Evolutionary conservation across 495 filamentous ascomycete species (phyloP), one percentile per base, ranked within the genome.

Genomic region (Hypomontagnella submonticulosa): DNA sequence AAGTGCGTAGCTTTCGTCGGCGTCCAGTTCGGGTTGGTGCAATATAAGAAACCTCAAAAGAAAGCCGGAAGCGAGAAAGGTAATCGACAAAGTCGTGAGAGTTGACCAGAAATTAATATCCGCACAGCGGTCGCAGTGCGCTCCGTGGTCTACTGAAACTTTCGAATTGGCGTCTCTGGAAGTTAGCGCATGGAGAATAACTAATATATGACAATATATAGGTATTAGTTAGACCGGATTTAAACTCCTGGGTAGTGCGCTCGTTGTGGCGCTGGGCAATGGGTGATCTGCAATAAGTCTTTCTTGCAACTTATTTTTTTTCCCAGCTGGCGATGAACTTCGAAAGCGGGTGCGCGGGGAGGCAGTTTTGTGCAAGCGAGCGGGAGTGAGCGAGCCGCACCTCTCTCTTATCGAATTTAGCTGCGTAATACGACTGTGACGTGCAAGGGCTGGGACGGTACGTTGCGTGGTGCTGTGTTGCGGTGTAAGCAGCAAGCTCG

Each of bases 351-450:
- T 63, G 69, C 66, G 71, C 66, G 71, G 71, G 71, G 71, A 61
- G 58, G 68, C 53, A 60, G 63, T 71, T 69, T 60, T 64, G 66
- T 61, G 57, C 56, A 70, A 68, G 64, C 60, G 61, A 67, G 69
- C 63, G 60, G 71, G 60, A 67, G 57, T 69, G 58, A 55, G 62
- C 63, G 66, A 73, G 49, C 66, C 71, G 71, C 69, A 67, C 61
- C 53, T 70, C 63, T 59, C 57, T 56, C 48, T 71, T 53, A 59
- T 57, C 61, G 67, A 69, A 52, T 61, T 18, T 60, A 55, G 61
- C 69, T 66, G 69, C 69, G 71, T 70, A 74, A 72, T 74, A 72
- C 71, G 71, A 74, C 71, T 57, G 70, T 69, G 62, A 70, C 57
- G 46, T 66, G 64, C 71, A 69, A 67, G 71, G 68, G 71, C 71